Conservation (phyloP, 2,329 filamentous ascomycete genomes). For the Zasmidium cellare region DNA sequence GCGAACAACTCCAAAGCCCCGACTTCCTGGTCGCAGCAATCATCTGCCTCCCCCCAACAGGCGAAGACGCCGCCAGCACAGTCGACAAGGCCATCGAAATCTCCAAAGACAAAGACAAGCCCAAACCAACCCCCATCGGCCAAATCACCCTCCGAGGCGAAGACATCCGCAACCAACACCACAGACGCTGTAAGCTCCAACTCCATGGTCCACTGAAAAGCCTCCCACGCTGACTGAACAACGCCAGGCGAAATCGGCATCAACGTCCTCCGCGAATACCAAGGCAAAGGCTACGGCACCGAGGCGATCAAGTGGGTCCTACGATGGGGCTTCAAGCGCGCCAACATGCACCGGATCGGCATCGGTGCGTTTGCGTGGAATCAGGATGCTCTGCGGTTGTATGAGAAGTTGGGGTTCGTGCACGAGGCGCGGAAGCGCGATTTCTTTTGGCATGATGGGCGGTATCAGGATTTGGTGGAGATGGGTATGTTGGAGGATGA, state of each 20-base stretch:
- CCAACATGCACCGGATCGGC: slow-evolving; percentile 46
- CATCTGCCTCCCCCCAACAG: slow-evolving; percentile 36
- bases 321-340: slow-evolving; percentile 49
- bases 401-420: slow-evolving; percentile 48
- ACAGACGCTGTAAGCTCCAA: not conserved
- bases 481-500: slow-evolving; percentile 44
- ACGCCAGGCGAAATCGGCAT: slow-evolving; percentile 38
- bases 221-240: not conserved
- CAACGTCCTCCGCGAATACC: slow-evolving; percentile 36
- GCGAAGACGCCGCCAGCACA: not conserved
- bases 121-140: slow-evolving; percentile 34
- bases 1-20: slow-evolving; percentile 27
- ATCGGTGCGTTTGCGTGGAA: slow-evolving; percentile 47
- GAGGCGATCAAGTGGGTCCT: slow-evolving; percentile 51
- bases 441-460: slow-evolving; percentile 44
- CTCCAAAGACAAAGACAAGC: slow-evolving; percentile 5
- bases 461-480: slow-evolving; percentile 35
- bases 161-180: not conserved
- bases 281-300: slow-evolving; percentile 46
- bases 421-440: slow-evolving; percentile 47
- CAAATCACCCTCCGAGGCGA: slow-evolving; percentile 31
- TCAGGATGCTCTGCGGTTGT: slow-evolving; percentile 43
- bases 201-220: not conserved
- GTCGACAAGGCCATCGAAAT: not conserved
- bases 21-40: slow-evolving; percentile 38